Evolutionary conservation across 2,329 filamentous ascomycete genomes (phyloP).

Genomic region (Sphaerulina musiva): DNA sequence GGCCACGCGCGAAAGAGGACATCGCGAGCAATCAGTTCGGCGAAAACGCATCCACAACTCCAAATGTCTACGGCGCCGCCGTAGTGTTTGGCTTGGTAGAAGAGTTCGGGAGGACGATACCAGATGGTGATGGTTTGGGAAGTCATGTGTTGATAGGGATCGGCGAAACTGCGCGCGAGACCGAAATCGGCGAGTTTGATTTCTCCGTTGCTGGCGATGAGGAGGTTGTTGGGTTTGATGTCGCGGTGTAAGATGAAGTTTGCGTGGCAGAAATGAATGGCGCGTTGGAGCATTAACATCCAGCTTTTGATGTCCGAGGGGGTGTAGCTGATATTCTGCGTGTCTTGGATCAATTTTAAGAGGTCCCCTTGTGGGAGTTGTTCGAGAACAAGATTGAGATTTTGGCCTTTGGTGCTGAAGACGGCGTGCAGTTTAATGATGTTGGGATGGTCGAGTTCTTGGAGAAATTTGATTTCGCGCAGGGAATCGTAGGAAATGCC

Average conservation of each 20-base stretch:
- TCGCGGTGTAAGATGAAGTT: constrained; percentile 92
- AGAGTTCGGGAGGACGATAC: constrained; percentile 90
- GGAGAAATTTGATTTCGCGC: constrained; percentile 89
- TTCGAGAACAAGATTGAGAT: constrained; percentile 91
- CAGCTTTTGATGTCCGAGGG: constrained; percentile 91
- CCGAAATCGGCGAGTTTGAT: constrained; percentile 98
- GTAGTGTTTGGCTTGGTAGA: constrained; percentile 86
- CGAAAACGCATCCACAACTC: constrained; percentile 88
- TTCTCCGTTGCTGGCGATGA: constrained; percentile 87
- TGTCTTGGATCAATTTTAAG: constrained; percentile 88
- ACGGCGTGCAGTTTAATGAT: constrained; percentile 89
- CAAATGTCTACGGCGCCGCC: constrained; percentile 87
- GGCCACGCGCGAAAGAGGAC: constrained; percentile 68
- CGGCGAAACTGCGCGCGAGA: constrained; percentile 80
- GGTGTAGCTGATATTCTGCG: constrained; percentile 69
- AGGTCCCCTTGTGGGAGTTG: constrained; percentile 90
- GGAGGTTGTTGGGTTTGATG: constrained; percentile 97
- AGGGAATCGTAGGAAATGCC: constrained; percentile 92
- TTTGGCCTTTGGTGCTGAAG: constrained; percentile 93
- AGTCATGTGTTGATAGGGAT: constrained; percentile 81
- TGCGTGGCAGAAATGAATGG: constrained; percentile 93
- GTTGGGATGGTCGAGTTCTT: constrained; percentile 90
- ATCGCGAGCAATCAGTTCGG: constrained; percentile 75
- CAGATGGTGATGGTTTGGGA: constrained; percentile 92
- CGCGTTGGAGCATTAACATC: constrained; percentile 95